These are phyloP conservation scores for Lactarius quietus DNA, from an alignment of 768 basidiomycete species.

Conservation along the genomic window DNA sequence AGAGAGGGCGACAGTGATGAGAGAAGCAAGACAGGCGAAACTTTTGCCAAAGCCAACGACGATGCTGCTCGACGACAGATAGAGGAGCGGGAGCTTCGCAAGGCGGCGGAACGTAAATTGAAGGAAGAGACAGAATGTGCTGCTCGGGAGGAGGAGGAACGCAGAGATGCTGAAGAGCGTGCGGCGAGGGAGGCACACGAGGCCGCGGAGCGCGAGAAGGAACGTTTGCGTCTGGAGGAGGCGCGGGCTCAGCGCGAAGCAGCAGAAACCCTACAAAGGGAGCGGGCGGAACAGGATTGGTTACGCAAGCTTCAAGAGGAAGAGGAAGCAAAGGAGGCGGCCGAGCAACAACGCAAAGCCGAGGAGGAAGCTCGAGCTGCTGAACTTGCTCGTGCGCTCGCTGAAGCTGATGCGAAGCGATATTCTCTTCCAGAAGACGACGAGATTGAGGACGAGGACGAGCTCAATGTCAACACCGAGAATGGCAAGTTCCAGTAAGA, in stretches of 20 bases:
- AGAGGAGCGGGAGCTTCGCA: conserved; percentile 36
- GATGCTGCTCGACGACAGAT: conserved; percentile 26
- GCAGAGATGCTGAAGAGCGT: background rate
- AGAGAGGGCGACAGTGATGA: conserved; percentile 46
- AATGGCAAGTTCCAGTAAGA: conserved; percentile 84
- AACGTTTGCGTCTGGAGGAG: conserved; percentile 12
- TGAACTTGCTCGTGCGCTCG: too few relatives aligned
- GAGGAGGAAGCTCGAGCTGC: conserved; percentile 37
- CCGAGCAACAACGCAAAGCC: conserved; percentile 33
- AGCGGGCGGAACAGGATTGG: conserved; percentile 36
- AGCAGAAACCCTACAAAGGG: conserved; percentile 40
- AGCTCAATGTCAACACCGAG: conserved; percentile 79
- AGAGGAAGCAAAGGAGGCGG: conserved; percentile 28
- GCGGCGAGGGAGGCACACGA: conserved; percentile 32
- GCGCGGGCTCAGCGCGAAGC: conserved; percentile 32
- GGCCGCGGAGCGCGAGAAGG: conserved; percentile 33
- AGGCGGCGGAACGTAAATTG: conserved; percentile 26
- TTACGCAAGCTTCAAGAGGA: conserved; percentile 28
- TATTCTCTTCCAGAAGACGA: conserved; percentile 48
- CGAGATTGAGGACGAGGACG: conserved; percentile 50
- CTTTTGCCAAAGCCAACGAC: conserved; percentile 29
- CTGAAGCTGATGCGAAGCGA: too few relatives aligned
- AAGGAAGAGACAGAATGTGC: background rate
- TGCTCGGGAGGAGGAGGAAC: background rate
- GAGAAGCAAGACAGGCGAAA: conserved; percentile 37